Base-by-base conservation (phyloP, 345 rosid genomes). In the Salix dunnii region DNA sequence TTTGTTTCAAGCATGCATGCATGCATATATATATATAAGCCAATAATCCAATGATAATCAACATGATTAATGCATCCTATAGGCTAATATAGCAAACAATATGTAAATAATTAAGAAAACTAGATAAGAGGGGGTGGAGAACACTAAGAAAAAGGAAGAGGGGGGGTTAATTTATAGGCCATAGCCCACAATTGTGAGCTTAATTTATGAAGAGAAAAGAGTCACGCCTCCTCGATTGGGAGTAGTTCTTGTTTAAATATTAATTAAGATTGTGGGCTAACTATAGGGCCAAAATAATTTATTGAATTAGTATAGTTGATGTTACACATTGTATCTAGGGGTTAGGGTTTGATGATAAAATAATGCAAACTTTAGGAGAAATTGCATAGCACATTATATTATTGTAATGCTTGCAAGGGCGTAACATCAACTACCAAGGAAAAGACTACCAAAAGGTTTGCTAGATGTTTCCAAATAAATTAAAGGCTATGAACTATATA, bases 211-310 rank as follows among this genome's bases (percentile, higher is more conserved):
- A 6, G 8, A 64, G 8, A 66, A 62, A n/a, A n/a, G 7, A 55
- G 2, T 33, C 38, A 18, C 12, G 18, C 43, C 25, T 18, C 42
- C 69, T 33, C 21, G 42, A 21, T 33, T 2, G 69, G 36, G 11
- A 16, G n/a, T 18, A 3, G 11, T 5, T 66, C 2, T 12, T 13
- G 7, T 55, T n/a, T n/a, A n/a, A 33, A 0, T 33, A 20, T 66
- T 42, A 66, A 64, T 64, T 64, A 33, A 64, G 68, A 31, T 31
- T 64, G 68, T 33, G 68, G 40, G n/a, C 68, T 64, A 6, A 64
- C 8, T 4, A 27, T 64, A 28, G 30, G 38, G 40, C 20, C 58
- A 51, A 20, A 20, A 51, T 51, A 51, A 51, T 20, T 7, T 18
- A 20, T 18, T n/a, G 7, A 6, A 51, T 6, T 51, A 20, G 58